Evolutionary conservation across 2,329 filamentous ascomycete species (phyloP).

Genomic region (Sclerotinia nivalis): DNA sequence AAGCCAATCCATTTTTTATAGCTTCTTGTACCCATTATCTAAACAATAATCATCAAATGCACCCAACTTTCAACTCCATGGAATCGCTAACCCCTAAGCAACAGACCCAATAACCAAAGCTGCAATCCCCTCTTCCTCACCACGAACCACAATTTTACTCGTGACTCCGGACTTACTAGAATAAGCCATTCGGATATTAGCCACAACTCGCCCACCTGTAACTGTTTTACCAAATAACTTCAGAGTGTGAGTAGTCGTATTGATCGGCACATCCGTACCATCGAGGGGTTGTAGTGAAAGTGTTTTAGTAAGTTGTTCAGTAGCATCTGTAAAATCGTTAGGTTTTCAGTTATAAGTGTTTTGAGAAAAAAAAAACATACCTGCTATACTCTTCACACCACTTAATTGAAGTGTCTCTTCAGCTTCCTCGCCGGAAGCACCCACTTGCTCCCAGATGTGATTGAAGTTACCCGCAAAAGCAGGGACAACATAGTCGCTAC

Average conservation of each 20-base stretch:
- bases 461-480: constrained; percentile 94
- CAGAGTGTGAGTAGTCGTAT: constrained; percentile 86
- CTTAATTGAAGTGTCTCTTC: constrained; percentile 88
- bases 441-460: constrained; percentile 92
- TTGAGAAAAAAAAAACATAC: constrained; percentile 50
- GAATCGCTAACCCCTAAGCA: constrained; percentile 46
- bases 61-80: constrained; percentile 35
- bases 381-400: constrained; percentile 87
- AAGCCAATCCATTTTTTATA: constrained; percentile 23
- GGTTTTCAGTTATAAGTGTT: constrained; percentile 21
- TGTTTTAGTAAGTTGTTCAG: constrained; percentile 82
- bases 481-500: constrained; percentile 91
- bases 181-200: constrained; percentile 88
- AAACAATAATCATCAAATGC: constrained; percentile 36
- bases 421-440: constrained; percentile 83
- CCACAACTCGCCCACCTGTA: constrained; percentile 83
- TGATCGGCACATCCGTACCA: constrained; percentile 87
- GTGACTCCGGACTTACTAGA: constrained; percentile 91
- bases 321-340: constrained; percentile 66
- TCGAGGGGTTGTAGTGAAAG: constrained; percentile 92
- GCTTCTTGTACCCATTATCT: constrained; percentile 35
- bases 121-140: constrained; percentile 90
- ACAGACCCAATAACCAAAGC: constrained; percentile 81
- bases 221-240: constrained; percentile 97
- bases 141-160: constrained; percentile 89